Base-by-base conservation (phyloP, 345 rosid species). In the Salix brachista region DNA sequence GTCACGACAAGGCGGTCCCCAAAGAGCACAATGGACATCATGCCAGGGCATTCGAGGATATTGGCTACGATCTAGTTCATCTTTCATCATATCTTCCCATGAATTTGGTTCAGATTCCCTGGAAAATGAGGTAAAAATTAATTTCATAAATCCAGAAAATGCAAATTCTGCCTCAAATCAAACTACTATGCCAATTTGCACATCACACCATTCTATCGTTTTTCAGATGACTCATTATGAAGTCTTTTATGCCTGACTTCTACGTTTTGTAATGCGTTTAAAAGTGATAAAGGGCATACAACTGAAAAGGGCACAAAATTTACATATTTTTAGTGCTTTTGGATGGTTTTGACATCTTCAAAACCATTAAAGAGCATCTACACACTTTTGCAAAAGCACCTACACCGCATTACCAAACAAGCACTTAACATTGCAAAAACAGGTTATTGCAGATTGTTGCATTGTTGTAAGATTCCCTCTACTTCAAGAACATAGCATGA, bases 51-150 rank as follows among this genome's bases (percentile, higher is more conserved):
- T 94, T 70, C 98, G 90, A 65, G 98, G 99, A 87, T 89, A 89
- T 82, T 85, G 91, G 79, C 44, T 86, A 72, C 98, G 98, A 86
- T 96, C 93, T 86, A 96, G 60, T 80, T 96, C 98, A 84, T 96
- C 99, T 84, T 83, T 90, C 97, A 92, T 85, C 39, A 89, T 88
- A 83, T 94, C 99, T 89, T 96, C 99, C 99, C 98, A 96, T 42
- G 99, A 92, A 88, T 94, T 94, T 78, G 99, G 99, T 86, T 96
- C 99, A 80, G 97, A 96, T 88, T 96, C 99, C 90, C 99, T 96
- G 77, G 73, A 18, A 65, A 67, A 67, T 25, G 62, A 36, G 78
- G 42, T 72, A 36, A 70, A 79, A 65, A 28, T 34, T 62, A 56
- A 71, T 64, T 41, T 42, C 16, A 75, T 61, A 11, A 48, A 65